Conservation (phyloP, 75 land plant species). For the Pinus tabuliformis region DNA sequence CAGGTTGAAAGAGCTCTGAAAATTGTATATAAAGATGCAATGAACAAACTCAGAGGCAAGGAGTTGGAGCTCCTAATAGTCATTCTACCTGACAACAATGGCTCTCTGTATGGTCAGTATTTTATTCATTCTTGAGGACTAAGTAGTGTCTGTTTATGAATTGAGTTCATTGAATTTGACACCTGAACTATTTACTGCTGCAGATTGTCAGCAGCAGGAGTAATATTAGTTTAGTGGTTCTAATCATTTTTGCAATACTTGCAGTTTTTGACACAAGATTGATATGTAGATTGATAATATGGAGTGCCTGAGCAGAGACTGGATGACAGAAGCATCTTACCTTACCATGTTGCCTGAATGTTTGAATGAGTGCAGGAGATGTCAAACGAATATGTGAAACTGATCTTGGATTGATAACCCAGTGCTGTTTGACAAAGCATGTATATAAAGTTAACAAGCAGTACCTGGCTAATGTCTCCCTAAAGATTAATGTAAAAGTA, state of each 20-base stretch:
- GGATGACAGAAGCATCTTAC: not conserved
- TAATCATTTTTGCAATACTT: not conserved
- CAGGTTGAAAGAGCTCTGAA: conserved; percentile 67
- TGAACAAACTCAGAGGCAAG: conserved; percentile 56
- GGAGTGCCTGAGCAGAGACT: not conserved
- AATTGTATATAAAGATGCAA: conserved; percentile 45
- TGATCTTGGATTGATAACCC: conserved; percentile 84
- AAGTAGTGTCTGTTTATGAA: not conserved
- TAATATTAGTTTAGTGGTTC: not conserved
- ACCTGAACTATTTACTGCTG: not conserved
- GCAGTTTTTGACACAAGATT: too few species aligned
- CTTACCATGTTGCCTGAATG: conserved; percentile 3
- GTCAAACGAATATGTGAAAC: conserved; percentile 97
- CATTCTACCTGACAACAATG: conserved; percentile 90
- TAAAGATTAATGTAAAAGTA: conserved; percentile 95
- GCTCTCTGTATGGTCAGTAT: conserved; percentile 76
- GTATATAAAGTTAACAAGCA: conserved; percentile 88
- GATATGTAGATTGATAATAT: not conserved
- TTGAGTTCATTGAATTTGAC: not conserved
- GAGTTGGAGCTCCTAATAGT: conserved; percentile 73
- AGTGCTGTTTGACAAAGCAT: conserved; percentile 90
- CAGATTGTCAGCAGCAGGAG: not conserved
- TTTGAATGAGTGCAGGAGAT: conserved; percentile 57
- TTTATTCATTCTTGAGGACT: not conserved
- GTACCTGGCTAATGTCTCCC: conserved; percentile 88